Evolutionary conservation across 2,329 filamentous ascomycete species (phyloP).

Genomic region (Claviceps citrina): DNA sequence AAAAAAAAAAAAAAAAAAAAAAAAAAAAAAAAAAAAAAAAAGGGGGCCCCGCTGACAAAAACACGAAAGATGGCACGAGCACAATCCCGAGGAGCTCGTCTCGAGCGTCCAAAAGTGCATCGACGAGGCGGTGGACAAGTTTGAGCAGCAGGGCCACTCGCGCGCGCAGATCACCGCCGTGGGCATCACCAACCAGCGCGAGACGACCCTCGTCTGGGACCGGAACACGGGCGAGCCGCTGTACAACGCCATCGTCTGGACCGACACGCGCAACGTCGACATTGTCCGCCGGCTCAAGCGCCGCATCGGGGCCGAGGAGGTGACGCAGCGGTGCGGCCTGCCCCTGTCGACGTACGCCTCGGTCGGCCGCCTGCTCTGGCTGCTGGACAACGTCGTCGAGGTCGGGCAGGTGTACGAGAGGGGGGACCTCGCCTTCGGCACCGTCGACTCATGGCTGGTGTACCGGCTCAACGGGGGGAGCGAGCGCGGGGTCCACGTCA

Average conservation of each 20-base stretch:
- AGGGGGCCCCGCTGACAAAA: no score
- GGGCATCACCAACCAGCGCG: slow-evolving; percentile 72
- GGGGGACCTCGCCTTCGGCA: slow-evolving; percentile 60
- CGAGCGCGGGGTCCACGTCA: slow-evolving; percentile 52
- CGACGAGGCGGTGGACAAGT: slow-evolving; percentile 53
- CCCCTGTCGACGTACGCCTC: slow-evolving; percentile 74
- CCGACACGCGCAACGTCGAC: slow-evolving; percentile 60
- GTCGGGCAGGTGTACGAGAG: slow-evolving; percentile 58
- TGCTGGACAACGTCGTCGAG: slow-evolving; percentile 50
- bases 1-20: no score
- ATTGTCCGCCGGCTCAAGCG: slow-evolving; percentile 59
- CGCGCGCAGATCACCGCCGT: slow-evolving; percentile 55
- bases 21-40: no score
- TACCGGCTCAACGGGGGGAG: slow-evolving; percentile 64
- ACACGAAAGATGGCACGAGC: slow-evolving; percentile 64
- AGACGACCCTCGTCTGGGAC: slow-evolving; percentile 72
- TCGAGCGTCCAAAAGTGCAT: slow-evolving; percentile 61
- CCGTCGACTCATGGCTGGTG: slow-evolving; percentile 66
- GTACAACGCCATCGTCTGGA: slow-evolving; percentile 74
- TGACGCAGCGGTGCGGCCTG: slow-evolving; percentile 55
- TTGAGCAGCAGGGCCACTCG: slow-evolving; percentile 51
- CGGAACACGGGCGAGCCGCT: slow-evolving; percentile 59
- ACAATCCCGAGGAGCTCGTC: slow-evolving; percentile 62
- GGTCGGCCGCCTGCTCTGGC: slow-evolving; percentile 63
- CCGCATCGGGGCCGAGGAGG: slow-evolving; percentile 48